Conservation (phyloP, 140 eudicot genomes). For the Bidens hawaiensis region DNA sequence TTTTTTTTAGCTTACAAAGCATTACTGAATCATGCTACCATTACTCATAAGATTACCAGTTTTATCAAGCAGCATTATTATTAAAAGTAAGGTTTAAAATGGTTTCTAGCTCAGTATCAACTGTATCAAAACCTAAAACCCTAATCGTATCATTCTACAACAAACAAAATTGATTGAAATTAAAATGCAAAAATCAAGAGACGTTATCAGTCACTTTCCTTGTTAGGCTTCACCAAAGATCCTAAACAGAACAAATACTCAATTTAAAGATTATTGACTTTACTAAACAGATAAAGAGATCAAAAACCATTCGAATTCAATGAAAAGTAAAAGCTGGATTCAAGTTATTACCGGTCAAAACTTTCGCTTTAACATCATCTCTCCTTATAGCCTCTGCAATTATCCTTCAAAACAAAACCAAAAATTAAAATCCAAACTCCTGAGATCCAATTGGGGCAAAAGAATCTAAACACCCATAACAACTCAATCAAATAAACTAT, state of each 20-base stretch:
- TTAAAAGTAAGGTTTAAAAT: background rate
- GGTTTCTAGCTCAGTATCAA: background rate
- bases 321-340: background rate
- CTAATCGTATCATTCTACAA: background rate
- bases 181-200: background rate
- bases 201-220: no score
- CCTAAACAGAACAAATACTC: no score
- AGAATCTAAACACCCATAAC: background rate
- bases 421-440: background rate
- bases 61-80: background rate
- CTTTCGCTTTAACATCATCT: slow-evolving; percentile 84
- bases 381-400: slow-evolving; percentile 69
- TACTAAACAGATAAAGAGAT: background rate
- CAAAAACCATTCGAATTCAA: background rate
- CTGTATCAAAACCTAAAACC: slow-evolving; percentile 1
- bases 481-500: background rate
- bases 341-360: slow-evolving; percentile 56
- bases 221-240: no score
- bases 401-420: slow-evolving; percentile 38
- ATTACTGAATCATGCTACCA: background rate
- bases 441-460: background rate
- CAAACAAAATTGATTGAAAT: background rate
- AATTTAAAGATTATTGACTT: no score
- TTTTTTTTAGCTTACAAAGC: background rate
- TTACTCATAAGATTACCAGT: background rate